These are phyloP conservation scores for Incumbomyces lentus DNA, from an alignment of 2,329 filamentous ascomycete genomes.

Conservation along the genomic window DNA sequence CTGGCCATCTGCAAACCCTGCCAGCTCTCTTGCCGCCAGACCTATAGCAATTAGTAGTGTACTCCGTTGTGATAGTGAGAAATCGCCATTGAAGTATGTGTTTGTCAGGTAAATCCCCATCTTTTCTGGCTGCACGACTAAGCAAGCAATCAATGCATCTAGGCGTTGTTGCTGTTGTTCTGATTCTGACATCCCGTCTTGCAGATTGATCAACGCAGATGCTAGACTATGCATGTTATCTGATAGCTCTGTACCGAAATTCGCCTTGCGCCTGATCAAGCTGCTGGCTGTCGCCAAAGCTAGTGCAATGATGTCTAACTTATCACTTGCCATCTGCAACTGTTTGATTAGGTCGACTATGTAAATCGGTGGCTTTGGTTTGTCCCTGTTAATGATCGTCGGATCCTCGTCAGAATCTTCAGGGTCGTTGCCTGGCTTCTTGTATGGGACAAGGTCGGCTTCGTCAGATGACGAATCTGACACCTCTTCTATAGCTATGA, in stretches of 20 bases:
- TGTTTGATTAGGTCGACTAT: constrained; percentile 21
- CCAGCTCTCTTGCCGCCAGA: constrained; percentile 71
- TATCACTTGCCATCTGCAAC: constrained; percentile 65
- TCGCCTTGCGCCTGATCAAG: constrained; percentile 78
- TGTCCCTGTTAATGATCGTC: constrained; percentile 73
- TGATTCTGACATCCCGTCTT: constrained; percentile 75
- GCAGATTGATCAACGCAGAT: constrained; percentile 62
- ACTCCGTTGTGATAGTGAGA: constrained; percentile 74
- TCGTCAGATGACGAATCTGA: constrained; percentile 46
- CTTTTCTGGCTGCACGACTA: constrained; percentile 62
- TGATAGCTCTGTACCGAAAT: constrained; percentile 76
- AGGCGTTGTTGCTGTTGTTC: constrained; percentile 62
- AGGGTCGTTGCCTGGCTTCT: constrained; percentile 75
- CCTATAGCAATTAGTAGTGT: constrained; percentile 74
- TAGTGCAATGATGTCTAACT: constrained; percentile 73
- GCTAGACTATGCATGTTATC: constrained; percentile 77
- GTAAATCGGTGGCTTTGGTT: constrained; percentile 67
- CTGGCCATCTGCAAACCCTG: constrained; percentile 54
- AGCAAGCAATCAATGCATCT: constrained; percentile 70
- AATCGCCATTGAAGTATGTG: constrained; percentile 84
- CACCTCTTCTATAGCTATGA: constrained; percentile 53
- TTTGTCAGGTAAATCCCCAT: constrained; percentile 79
- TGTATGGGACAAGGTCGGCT: constrained; percentile 64
- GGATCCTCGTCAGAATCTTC: constrained; percentile 92
- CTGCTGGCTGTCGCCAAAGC: constrained; percentile 65